Base-by-base conservation (phyloP, 805 yeast genomes). In the Kluyveromyces wickerhamii region DNA sequence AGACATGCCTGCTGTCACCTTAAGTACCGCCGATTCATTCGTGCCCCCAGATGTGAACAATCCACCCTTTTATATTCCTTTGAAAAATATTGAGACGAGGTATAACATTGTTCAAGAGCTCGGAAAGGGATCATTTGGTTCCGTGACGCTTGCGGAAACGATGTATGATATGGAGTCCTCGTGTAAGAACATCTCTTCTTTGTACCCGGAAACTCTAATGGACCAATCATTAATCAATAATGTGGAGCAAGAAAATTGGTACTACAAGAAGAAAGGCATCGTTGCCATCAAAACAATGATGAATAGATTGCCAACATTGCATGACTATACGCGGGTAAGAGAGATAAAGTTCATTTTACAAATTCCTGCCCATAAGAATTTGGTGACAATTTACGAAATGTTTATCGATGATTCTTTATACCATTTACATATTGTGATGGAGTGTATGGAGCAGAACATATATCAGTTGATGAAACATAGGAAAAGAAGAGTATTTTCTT, bases 271-370 rank as follows among this genome's bases (percentile, higher is more conserved):
- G 16, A 54, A 57, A 25, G 61, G 66, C 7, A 37, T 63, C 12
- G 94, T 86, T 30, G 97, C 97, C 2, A 72, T 88, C 35, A 88
- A 88, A 54, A 77, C 83, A 5, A 78, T 88, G 81, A 74, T 72
- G 38, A 69, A 71, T 40, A 63, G 68, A 39, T 54, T 77, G 30
- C 53, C 65, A 3, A 54, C 69, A n/a, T 56, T 77, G 29, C 72
- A 71, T 37, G 78, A 74, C 38, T 75, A 76, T 44, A 59, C 69
- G 8, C 63, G 65, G 37, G 77, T 78, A 5, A 77, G 80, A 45
- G 94, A 83, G 53, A 64, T 82, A 13, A 67, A 63, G 41, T 82
- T 83, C 53, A 77, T 82, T 18, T 55, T 77, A 19, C 60, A 80
- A 0, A 71, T 87, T 15, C 78, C 84, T 1, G 67, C 83, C 1